Conservation (phyloP, 768 basidiomycete genomes). For the Butyriboletus loyo region DNA sequence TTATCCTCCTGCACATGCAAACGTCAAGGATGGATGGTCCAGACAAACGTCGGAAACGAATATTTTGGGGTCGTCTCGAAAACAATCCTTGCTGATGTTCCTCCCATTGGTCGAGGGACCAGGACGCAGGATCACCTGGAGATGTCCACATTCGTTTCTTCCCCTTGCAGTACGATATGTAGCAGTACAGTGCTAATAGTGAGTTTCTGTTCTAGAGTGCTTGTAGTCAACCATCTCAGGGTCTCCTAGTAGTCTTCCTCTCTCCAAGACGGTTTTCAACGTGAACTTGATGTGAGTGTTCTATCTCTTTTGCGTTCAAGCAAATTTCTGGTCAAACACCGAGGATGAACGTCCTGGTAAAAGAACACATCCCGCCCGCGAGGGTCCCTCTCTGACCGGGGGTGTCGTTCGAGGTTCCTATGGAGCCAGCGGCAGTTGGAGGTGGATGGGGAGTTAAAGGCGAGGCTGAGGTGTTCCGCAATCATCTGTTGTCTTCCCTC, state of each 20-base stretch:
- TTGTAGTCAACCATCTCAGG: neutral
- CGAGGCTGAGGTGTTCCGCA: constrained; percentile 70
- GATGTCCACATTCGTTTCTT: constrained; percentile 47
- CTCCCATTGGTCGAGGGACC: constrained; percentile 86
- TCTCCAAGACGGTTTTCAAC: neutral
- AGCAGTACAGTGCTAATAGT: constrained; percentile 3
- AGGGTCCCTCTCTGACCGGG: constrained; percentile 33
- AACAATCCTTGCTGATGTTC: constrained; percentile 90
- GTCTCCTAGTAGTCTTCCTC: neutral
- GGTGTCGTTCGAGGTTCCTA: constrained; percentile 30
- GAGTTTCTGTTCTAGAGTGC: constrained; percentile 1
- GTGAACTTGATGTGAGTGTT: constrained; percentile 27
- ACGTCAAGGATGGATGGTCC: constrained; percentile 69
- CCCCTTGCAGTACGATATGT: constrained; percentile 3
- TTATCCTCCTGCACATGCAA: constrained; percentile 46
- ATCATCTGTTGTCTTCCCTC: neutral
- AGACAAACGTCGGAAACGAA: constrained; percentile 85
- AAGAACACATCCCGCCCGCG: constrained; percentile 65
- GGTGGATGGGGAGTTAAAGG: constrained; percentile 80
- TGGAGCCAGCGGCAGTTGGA: constrained; percentile 45
- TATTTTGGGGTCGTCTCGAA: constrained; percentile 55
- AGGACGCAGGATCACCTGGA: constrained; percentile 95
- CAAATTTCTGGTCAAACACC: constrained; percentile 36
- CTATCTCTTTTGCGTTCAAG: constrained; percentile 7
- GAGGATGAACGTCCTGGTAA: constrained; percentile 89